Base-by-base conservation (phyloP, 805 yeast species). In the Lachancea meyersii region DNA sequence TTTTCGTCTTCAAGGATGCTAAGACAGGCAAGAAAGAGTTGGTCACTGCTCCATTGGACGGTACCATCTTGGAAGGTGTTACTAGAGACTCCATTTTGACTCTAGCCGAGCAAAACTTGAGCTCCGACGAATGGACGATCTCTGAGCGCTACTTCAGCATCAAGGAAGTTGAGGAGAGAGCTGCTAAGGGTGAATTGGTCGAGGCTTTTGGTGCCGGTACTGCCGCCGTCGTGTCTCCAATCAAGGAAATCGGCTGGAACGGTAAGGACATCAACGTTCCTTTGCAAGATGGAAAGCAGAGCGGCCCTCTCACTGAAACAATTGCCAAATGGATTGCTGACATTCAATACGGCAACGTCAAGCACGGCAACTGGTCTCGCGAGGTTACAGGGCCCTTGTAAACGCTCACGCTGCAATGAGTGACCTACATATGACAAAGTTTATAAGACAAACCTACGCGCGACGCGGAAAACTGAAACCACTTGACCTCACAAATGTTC, bases 151-250 rank as follows among this genome's bases (percentile, higher is more conserved):
- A 80, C 65, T 83, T 72, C 68, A 75, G 93, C 49, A 88, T 93
- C 52, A 60, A 65, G 49, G 97, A 91, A 69, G 85, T 91, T 45
- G 76, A 72, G 39, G 86, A 83, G 56, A 79, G 79, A 54, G 83
- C 96, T 36, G 71, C 67, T 39, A 77, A 80, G 64, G 95, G 96
- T 47, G 82, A 85, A 61, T 74, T 91, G 55, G 76, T 89, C 7
- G 98, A 93, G 73, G 95, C 96, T 17, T 91, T 91, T 58, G 97
- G 97, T 54, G 72, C 96, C 17, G 98, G 98, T 58, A 91, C 98
- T 44, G 97, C 98, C 47, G 97, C 97, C 34, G 80, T 91, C 59
- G 97, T 93, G 35, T 80, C 95, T 28, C 97, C 97, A 54, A 87
- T 91, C 60, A 80, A 83, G 66, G 84, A 76, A 56, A 86, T 91